Conservation (phyloP, 495 filamentous ascomycete genomes). For the Neurospora sp. region DNA sequence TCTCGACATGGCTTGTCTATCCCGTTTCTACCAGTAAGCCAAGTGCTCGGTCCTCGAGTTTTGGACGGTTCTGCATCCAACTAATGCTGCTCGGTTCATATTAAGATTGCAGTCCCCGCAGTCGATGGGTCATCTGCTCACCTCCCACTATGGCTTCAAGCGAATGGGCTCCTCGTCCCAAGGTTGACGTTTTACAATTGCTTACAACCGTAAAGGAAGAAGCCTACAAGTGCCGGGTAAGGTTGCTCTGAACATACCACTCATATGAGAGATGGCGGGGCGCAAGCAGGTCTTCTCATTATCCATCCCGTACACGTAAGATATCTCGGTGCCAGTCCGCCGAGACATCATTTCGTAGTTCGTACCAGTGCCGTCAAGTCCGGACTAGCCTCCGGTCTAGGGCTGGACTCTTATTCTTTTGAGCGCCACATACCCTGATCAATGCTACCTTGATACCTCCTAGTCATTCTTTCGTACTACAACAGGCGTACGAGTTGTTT, state of each 20-base stretch:
- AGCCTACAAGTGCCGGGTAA: background rate
- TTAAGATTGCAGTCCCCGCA: background rate
- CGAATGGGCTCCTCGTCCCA: background rate
- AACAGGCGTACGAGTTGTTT: background rate
- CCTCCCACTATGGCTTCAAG: background rate
- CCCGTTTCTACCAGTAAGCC: background rate
- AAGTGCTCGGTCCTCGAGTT: background rate
- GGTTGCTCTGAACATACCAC: background rate
- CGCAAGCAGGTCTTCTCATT: background rate
- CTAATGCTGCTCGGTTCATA: background rate
- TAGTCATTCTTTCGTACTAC: background rate
- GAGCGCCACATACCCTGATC: background rate
- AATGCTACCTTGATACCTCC: background rate
- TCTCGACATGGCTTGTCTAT: background rate
- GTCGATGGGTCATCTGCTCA: background rate
- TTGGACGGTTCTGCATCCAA: background rate
- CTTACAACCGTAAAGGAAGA: background rate
- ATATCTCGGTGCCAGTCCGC: background rate
- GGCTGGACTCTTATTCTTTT: no score
- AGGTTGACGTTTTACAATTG: background rate
- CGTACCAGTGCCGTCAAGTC: background rate
- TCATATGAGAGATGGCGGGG: background rate
- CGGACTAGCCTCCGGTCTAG: background rate
- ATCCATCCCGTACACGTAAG: background rate
- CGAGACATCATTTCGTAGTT: background rate